A percentile compares a stretch with the other conserved stretches of the same genome.
Evolutionary conservation across 2,329 filamentous ascomycete species (phyloP).

Genomic region (Neophaeococcomyces mojaviensis): DNA sequence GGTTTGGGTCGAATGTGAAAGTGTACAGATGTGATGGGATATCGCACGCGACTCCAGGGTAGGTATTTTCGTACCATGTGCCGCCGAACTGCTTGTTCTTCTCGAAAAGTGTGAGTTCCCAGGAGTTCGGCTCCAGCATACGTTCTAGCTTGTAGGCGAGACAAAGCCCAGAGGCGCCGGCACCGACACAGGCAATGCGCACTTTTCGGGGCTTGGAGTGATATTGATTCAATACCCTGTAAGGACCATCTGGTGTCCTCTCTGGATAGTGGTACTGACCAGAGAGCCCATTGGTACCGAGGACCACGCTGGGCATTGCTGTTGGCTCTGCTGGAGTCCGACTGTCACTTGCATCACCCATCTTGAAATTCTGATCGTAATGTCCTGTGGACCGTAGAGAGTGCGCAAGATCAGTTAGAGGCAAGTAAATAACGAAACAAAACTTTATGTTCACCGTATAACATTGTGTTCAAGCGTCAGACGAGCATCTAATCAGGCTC

Average conservation of each 20-base stretch:
- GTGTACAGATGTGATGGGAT: conserved; percentile 38
- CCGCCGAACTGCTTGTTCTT: conserved; percentile 27
- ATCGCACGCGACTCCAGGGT: background rate
- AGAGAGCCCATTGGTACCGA: background rate
- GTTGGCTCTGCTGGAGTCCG: background rate
- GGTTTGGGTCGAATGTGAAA: conserved; percentile 34
- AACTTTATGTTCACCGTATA: too few species aligned
- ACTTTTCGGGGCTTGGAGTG: conserved; percentile 11
- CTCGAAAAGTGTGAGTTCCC: conserved; percentile 23
- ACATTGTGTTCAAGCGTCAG: too few species aligned
- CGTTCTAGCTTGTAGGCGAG: conserved; percentile 16
- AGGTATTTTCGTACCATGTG: conserved; percentile 26
- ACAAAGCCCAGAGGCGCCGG: conserved; percentile 14
- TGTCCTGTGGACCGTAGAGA: too few species aligned
- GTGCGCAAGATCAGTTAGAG: too few species aligned
- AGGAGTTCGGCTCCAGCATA: conserved; percentile 3
- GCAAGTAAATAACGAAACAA: too few species aligned
- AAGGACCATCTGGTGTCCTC: conserved; percentile 6
- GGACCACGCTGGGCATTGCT: background rate
- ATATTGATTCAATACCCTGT: conserved; percentile 10
- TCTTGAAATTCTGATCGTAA: background rate
- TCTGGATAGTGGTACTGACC: conserved; percentile 3
- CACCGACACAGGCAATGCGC: conserved; percentile 18
- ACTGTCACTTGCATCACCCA: conserved; percentile 3
- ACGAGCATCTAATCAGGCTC: too few species aligned